These are phyloP conservation scores for Neonectria faginata DNA, from an alignment of 2,329 filamentous ascomycete genomes.

Conservation along the genomic window DNA sequence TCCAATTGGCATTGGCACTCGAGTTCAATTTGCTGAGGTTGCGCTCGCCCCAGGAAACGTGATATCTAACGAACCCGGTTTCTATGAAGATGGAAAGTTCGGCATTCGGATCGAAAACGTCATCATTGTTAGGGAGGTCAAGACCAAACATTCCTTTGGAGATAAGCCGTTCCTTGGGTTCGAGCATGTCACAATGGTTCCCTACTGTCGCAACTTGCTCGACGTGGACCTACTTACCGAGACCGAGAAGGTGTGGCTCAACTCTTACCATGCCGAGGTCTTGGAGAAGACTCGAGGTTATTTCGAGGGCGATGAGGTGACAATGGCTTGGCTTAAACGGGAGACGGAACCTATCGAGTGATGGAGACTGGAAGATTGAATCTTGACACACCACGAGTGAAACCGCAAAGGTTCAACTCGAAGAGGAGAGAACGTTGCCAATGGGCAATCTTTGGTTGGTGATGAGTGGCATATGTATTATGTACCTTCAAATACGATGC, in stretches of 20 bases:
- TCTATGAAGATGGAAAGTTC: slow-evolving; percentile 95
- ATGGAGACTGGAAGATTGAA: slow-evolving; percentile 1
- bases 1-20: slow-evolving; percentile 93
- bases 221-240: slow-evolving; percentile 77
- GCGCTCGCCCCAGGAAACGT: slow-evolving; percentile 92
- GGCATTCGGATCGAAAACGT: slow-evolving; percentile 98
- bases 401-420: background rate
- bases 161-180: slow-evolving; percentile 96
- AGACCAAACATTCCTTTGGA: slow-evolving; percentile 88
- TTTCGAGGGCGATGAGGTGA: slow-evolving; percentile 79
- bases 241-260: slow-evolving; percentile 86
- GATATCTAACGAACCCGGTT: slow-evolving; percentile 94
- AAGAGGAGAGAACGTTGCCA: background rate
- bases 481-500: background rate
- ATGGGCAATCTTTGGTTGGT: background rate
- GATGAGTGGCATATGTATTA: background rate
- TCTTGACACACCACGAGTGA: background rate
- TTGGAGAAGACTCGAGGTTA: slow-evolving; percentile 82
- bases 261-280: slow-evolving; percentile 85
- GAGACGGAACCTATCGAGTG: slow-evolving; percentile 77
- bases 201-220: slow-evolving; percentile 90
- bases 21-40: slow-evolving; percentile 91
- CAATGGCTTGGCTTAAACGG: slow-evolving; percentile 83
- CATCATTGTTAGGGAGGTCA: slow-evolving; percentile 87
- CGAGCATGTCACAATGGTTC: slow-evolving; percentile 97